phyloP scores from a whole-genome alignment of 2,329 filamentous ascomycete species.

The Cytospora chrysosperma region DNA sequence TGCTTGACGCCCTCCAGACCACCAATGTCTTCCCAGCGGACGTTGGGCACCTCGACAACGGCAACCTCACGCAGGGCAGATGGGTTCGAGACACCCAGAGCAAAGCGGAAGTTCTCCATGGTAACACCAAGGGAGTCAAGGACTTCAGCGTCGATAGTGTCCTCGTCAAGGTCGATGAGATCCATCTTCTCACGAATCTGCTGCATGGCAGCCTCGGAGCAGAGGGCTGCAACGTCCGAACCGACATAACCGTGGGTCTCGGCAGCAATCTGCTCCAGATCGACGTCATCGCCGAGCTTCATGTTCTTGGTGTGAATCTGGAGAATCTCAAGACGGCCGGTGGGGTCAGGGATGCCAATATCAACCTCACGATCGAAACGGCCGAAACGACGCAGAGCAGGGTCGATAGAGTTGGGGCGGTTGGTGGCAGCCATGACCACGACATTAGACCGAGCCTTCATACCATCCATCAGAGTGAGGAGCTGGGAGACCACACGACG shows the following conservation, averaged over 20 bases:
- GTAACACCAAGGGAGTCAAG: conserved; percentile 97
- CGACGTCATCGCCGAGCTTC: conserved; percentile 96
- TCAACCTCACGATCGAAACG: conserved; percentile 99
- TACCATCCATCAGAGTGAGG: conserved; percentile 95
- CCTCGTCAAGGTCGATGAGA: conserved; percentile 96
- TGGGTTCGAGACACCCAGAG: conserved; percentile 96
- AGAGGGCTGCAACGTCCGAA: conserved; percentile 96
- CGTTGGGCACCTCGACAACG: conserved; percentile 98
- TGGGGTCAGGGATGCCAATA: conserved; percentile 96
- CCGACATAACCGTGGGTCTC: conserved; percentile 99
- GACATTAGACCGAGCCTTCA: conserved; percentile 98
- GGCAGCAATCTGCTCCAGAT: conserved; percentile 92
- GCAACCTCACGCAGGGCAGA: conserved; percentile 98
- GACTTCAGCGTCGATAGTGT: conserved; percentile 98
- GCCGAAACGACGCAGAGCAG: conserved; percentile 93
- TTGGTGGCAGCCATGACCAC: conserved; percentile 99
- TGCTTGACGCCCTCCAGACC: conserved; percentile 98
- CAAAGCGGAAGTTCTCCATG: conserved; percentile 99
- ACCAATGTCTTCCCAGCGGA: conserved; percentile 99
- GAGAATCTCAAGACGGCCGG: conserved; percentile 96
- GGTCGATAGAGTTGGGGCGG: conserved; percentile 97
- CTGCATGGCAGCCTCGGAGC: conserved; percentile 99
- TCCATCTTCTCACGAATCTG: conserved; percentile 99
- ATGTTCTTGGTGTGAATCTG: conserved; percentile 99
- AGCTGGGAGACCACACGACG: conserved; percentile 97